Base-by-base conservation (phyloP, 2,329 filamentous ascomycete species). In the Plectosphaerella plurivora region DNA sequence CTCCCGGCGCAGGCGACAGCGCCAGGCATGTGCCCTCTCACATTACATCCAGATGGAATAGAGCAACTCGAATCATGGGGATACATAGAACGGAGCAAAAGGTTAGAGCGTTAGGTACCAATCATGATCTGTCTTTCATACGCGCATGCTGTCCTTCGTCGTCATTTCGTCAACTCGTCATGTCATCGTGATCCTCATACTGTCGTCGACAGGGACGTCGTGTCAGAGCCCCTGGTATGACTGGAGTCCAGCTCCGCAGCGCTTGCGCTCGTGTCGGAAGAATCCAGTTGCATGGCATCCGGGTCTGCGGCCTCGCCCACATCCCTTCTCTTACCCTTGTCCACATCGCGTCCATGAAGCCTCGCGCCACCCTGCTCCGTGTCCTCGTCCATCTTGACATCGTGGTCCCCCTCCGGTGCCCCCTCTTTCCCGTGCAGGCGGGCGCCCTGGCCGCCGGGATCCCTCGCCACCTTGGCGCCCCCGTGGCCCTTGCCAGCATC, bases 251-350 rank as follows among this genome's bases (percentile, higher is more conserved):
- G 61, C 42, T 71, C 70, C 28, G 66, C 62, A 59, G 71, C 55
- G 53, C 70, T 73, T 39, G 63, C 64, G 52, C 69, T 70, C 18
- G 69, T 61, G 56, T 71, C 70, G 1, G 68, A 73, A 57, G 64
- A 69, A 4, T 64, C 57, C 22, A 53, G 50, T 24, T 57, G 55
- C 45, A 50, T 57, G 10, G 45, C 55, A 45, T 61, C 51, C 39
- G 55, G 42, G 25, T 47, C 52, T 12, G 41, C 47, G 11, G 52
- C 57, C 15, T 49, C 47, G 8, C 36, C 46, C 3, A 20, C 39
- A 39, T 47, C 24, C 39, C 51, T 59, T 42, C 52, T 56, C 51
- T 64, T 65, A 47, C 63, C 62, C 49, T 65, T 66, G 3, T 55
- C 53, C 36, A 25, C 37, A 3, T n/a, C 42, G 5, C 42, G 39